These are phyloP conservation scores for Acanthochlamys bracteata DNA, from an alignment of 106 monocot species.

Conservation along the genomic window DNA sequence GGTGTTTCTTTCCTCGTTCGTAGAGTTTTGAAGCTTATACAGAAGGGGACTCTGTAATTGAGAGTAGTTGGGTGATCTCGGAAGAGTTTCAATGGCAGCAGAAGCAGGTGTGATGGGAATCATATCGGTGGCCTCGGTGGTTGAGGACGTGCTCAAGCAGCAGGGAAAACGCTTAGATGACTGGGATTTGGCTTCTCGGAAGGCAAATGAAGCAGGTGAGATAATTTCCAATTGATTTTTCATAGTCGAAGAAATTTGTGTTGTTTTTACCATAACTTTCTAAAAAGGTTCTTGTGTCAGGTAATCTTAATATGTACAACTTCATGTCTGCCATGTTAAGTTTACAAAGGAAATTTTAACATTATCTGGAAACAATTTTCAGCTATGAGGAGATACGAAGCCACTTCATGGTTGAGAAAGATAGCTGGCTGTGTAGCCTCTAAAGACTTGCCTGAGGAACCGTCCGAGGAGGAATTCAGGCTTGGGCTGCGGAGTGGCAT, in stretches of 20 bases:
- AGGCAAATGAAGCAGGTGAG: constrained; percentile 60
- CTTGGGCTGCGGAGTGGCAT: constrained; percentile 68
- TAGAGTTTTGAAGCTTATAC: too few relatives aligned
- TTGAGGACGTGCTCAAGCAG: constrained; percentile 57
- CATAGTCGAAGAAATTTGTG: neutral
- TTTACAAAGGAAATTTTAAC: too few relatives aligned
- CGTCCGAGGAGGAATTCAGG: constrained; percentile 81
- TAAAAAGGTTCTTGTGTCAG: neutral
- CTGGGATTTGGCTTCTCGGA: constrained; percentile 55
- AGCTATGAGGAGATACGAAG: constrained; percentile 75
- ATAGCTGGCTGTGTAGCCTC: constrained; percentile 41
- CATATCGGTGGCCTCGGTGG: constrained; percentile 55
- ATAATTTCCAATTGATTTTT: neutral
- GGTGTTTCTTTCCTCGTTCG: too few relatives aligned
- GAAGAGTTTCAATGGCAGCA: too few relatives aligned
- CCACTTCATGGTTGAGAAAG: constrained; percentile 69
- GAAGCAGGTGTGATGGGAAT: constrained; percentile 18
- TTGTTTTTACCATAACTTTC: neutral
- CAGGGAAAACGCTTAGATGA: constrained; percentile 41
- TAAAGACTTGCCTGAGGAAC: constrained; percentile 76
- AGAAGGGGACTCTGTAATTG: too few relatives aligned
- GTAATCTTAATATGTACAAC: neutral
- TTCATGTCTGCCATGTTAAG: neutral
- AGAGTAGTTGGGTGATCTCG: too few relatives aligned
- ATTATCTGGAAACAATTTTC: constrained; percentile 3